These are phyloP conservation scores for Esteya vermicola DNA, from an alignment of 2,329 filamentous ascomycete species.

Conservation along the genomic window DNA sequence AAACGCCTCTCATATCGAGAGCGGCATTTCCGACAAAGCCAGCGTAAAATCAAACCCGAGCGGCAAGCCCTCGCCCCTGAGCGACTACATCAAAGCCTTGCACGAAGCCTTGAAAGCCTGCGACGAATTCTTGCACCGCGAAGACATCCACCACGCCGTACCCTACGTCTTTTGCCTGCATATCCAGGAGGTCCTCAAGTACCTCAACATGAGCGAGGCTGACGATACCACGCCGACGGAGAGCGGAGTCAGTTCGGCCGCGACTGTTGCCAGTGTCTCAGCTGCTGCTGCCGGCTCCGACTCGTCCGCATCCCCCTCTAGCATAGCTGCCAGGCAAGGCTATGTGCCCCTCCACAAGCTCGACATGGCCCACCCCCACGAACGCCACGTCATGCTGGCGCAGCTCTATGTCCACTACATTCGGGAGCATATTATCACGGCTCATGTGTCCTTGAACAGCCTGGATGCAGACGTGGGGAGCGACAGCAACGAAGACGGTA, in stretches of 20 bases:
- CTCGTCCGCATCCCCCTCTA: background rate
- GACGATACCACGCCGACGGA: background rate
- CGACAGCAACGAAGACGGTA: no score
- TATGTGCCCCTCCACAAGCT: slow-evolving; percentile 27
- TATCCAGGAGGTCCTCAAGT: slow-evolving; percentile 30
- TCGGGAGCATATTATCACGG: no score
- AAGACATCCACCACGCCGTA: slow-evolving; percentile 21
- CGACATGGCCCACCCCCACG: slow-evolving; percentile 28
- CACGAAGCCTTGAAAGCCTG: slow-evolving; percentile 26
- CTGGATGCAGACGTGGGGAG: no score
- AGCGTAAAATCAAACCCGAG: no score
- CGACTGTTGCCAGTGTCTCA: no score
- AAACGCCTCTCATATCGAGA: no score
- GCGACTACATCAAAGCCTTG: slow-evolving; percentile 11
- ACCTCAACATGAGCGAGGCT: no score
- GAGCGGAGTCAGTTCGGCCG: background rate
- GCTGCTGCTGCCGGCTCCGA: no score
- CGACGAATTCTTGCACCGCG: slow-evolving; percentile 21
- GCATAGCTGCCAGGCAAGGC: background rate
- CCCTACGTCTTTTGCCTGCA: slow-evolving; percentile 32
- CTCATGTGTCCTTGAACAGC: no score
- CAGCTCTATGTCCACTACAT: slow-evolving; percentile 35
- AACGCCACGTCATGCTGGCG: slow-evolving; percentile 35
- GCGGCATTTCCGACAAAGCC: no score
- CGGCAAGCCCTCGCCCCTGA: background rate